Percentiles rank a stretch among this genome's conserved stretches.
Evolutionary conservation across 371 early-diverging fungal species (phyloP).

Genomic region (Mortierella sp.): DNA sequence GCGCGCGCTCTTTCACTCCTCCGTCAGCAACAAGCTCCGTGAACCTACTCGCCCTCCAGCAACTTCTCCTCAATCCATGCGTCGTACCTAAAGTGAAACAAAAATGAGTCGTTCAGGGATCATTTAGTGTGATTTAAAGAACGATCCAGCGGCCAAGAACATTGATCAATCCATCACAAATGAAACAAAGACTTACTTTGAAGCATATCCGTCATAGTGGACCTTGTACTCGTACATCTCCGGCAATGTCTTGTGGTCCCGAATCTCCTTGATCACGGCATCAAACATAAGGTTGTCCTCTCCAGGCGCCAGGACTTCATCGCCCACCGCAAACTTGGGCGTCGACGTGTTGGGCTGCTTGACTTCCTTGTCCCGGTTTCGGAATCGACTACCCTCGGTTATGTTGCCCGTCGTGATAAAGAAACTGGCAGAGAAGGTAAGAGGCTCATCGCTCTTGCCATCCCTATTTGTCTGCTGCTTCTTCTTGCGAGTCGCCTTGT

Average conservation of each 20-base stretch:
- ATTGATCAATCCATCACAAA: neutral
- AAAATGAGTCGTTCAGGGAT: neutral
- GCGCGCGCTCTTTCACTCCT: too few species aligned
- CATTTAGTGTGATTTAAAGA: neutral
- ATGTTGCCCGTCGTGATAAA: neutral
- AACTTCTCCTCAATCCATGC: constrained; percentile 24
- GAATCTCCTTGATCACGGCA: constrained; percentile 6
- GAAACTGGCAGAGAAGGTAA: neutral
- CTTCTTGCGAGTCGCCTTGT: neutral
- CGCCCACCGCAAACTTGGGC: constrained; percentile 32
- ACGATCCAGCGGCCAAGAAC: too few species aligned
- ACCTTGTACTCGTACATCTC: constrained; percentile 33
- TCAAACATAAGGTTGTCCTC: constrained; percentile 20
- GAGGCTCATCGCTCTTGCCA: neutral
- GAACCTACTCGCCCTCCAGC: constrained; percentile 2
- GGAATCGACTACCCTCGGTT: neutral
- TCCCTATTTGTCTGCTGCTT: neutral
- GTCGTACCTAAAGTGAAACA: constrained; percentile 12
- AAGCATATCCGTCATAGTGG: constrained; percentile 24
- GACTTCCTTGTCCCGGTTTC: neutral
- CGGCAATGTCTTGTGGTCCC: constrained; percentile 19
- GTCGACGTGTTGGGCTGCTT: constrained; percentile 15
- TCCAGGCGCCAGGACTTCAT: constrained; percentile 21
- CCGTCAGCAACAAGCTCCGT: neutral
- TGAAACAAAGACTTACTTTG: constrained; percentile 16